A percentile compares a stretch with the other conserved stretches of the same genome.
These are phyloP conservation scores for Asterophora lycoperdoides DNA, from an alignment of 768 basidiomycete genomes.

Conservation along the genomic window DNA sequence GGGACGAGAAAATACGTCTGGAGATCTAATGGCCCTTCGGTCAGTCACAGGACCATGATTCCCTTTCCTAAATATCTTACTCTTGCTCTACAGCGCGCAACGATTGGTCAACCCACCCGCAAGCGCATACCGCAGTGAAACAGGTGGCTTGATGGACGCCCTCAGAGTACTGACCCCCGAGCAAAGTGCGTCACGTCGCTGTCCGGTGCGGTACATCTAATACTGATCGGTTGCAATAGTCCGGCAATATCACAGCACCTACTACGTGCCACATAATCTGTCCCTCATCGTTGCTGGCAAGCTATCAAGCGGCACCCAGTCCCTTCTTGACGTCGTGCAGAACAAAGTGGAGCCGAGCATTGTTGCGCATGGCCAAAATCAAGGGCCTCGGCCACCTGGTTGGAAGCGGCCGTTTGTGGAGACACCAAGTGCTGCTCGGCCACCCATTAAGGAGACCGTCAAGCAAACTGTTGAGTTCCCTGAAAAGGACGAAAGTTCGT, in stretches of 20 bases:
- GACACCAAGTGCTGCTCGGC: conserved; percentile 66
- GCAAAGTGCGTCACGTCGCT: conserved; percentile 56
- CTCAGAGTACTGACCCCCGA: conserved; percentile 80
- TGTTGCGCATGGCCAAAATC: conserved; percentile 66
- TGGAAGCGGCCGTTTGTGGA: conserved; percentile 97
- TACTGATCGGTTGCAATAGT: conserved; percentile 45
- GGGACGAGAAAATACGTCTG: conserved; percentile 88
- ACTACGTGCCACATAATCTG: conserved; percentile 93
- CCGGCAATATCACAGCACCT: conserved; percentile 79
- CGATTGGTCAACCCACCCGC: conserved; percentile 72
- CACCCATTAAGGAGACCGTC: conserved; percentile 44
- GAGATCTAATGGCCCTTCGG: conserved; percentile 86
- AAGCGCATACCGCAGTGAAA: conserved; percentile 94
- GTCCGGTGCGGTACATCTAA: background rate
- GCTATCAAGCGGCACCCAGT: conserved; percentile 67
- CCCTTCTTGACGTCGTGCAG: conserved; percentile 80
- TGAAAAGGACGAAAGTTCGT: conserved; percentile 86
- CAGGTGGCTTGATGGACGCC: conserved; percentile 92
- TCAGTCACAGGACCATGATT: conserved; percentile 31
- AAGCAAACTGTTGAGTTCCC: conserved; percentile 85
- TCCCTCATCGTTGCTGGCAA: conserved; percentile 87
- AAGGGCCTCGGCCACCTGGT: conserved; percentile 64
- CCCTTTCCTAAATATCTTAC: background rate
- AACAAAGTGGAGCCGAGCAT: conserved; percentile 79
- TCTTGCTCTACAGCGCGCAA: conserved; percentile 34